Conservation (phyloP, 2,329 filamentous ascomycete species). For the Epichloe gansuensis region DNA sequence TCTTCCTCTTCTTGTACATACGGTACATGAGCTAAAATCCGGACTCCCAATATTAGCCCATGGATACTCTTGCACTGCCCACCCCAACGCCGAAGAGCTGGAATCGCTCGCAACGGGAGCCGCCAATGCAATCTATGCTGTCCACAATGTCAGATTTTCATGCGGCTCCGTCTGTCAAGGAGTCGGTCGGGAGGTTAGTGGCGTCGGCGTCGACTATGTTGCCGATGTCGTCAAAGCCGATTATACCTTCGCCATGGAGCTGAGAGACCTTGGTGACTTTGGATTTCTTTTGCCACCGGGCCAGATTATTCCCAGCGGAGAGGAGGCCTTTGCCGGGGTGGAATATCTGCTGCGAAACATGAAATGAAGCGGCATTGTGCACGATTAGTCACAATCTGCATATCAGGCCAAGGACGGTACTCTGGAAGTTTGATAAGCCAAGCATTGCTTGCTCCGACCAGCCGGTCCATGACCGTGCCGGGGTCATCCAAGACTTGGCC, state of each 20-base stretch:
- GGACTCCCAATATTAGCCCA: slow-evolving; percentile 39
- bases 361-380: slow-evolving; percentile 14
- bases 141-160: slow-evolving; percentile 27
- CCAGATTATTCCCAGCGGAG: slow-evolving; percentile 31
- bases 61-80: slow-evolving; percentile 43
- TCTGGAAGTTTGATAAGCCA: background rate
- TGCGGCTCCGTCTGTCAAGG: slow-evolving; percentile 45
- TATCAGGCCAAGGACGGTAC: too few relatives aligned
- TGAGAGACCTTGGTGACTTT: slow-evolving; percentile 23
- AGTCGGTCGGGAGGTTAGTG: slow-evolving; percentile 42
- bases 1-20: background rate
- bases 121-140: slow-evolving; percentile 35
- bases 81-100: slow-evolving; percentile 34
- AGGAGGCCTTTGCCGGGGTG: slow-evolving; percentile 36
- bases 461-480: too few relatives aligned
- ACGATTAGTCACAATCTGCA: too few relatives aligned
- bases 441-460: background rate
- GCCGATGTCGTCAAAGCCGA: slow-evolving; percentile 29
- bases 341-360: slow-evolving; percentile 43
- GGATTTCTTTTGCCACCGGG: slow-evolving; percentile 31
- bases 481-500: too few relatives aligned
- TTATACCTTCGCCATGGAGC: slow-evolving; percentile 29
- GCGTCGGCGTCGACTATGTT: slow-evolving; percentile 33
- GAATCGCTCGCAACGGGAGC: slow-evolving; percentile 34
- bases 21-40: background rate